Percentiles rank a stretch among this genome's conserved stretches.
These are phyloP conservation scores for Cyclotella distinguenda DNA, from an alignment of 108 stramenopile genomes.

Conservation along the genomic window DNA sequence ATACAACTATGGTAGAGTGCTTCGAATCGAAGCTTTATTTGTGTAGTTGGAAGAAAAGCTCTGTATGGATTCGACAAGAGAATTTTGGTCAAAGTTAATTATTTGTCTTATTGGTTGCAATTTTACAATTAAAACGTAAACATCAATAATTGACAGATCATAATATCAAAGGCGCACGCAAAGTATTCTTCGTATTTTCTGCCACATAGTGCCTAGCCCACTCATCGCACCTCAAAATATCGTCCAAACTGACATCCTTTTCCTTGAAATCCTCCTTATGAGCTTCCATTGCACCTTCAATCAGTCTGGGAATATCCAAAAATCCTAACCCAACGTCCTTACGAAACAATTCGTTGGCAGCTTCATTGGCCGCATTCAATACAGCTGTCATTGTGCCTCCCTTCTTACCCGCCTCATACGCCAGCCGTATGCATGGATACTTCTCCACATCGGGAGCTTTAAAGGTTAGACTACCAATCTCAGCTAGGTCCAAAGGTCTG, in stretches of 20 bases:
- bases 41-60: too few relatives aligned
- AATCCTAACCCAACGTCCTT: constrained; percentile 86
- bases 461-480: constrained; percentile 83
- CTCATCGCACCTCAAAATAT: constrained; percentile 89
- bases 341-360: constrained; percentile 95
- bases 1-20: too few relatives aligned
- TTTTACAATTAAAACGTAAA: too few relatives aligned
- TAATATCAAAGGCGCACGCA: constrained; percentile 18
- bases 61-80: too few relatives aligned
- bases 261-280: constrained; percentile 89
- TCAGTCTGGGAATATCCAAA: constrained; percentile 90
- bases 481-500: constrained; percentile 84
- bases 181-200: constrained; percentile 54
- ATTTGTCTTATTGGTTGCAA: too few relatives aligned
- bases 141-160: background rate
- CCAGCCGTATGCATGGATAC: constrained; percentile 93
- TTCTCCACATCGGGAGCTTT: constrained; percentile 87
- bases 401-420: constrained; percentile 89
- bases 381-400: constrained; percentile 97
- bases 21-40: too few relatives aligned
- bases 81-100: too few relatives aligned
- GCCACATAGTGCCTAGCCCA: constrained; percentile 87
- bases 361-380: constrained; percentile 95
- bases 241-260: constrained; percentile 81
- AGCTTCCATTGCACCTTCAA: constrained; percentile 93